phyloP scores from a whole-genome alignment of 371 early-diverging fungal species.

The Conidiobolus incongruus region DNA sequence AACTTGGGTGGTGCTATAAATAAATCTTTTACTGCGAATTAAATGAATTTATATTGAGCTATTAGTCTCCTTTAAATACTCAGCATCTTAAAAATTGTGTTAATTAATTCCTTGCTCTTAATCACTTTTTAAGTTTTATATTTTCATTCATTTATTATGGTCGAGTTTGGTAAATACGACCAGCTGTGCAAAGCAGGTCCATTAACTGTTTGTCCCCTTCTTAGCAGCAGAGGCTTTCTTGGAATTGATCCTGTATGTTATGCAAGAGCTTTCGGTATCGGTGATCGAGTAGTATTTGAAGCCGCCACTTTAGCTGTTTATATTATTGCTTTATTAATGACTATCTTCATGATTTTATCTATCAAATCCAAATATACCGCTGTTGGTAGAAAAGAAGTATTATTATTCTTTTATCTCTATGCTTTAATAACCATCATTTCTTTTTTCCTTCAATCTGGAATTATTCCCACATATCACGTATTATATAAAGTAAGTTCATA shows the following conservation, averaged over 20 bases:
- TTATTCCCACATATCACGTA: slow-evolving; percentile 57
- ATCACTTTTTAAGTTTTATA: too few relatives aligned
- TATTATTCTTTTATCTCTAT: slow-evolving; percentile 89
- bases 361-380: slow-evolving; percentile 91
- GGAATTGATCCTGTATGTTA: background rate
- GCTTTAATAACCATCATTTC: slow-evolving; percentile 59
- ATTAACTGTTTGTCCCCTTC: slow-evolving; percentile 1
- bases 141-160: too few relatives aligned
- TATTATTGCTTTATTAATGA: slow-evolving; percentile 78
- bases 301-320: slow-evolving; percentile 61
- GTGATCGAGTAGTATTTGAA: background rate
- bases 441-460: slow-evolving; percentile 62
- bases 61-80: too few relatives aligned
- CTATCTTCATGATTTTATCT: slow-evolving; percentile 88
- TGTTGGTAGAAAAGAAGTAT: slow-evolving; percentile 92
- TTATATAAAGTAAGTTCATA: slow-evolving; percentile 53
- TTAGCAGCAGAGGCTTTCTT: background rate
- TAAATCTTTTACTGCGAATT: too few relatives aligned
- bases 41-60: too few relatives aligned
- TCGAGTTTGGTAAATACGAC: background rate
- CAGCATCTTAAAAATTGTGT: too few relatives aligned
- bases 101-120: too few relatives aligned
- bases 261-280: slow-evolving; percentile 1
- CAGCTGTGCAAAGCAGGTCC: background rate
- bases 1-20: too few relatives aligned